Base-by-base conservation (phyloP, 768 basidiomycete species). In the Mycena maculata region DNA sequence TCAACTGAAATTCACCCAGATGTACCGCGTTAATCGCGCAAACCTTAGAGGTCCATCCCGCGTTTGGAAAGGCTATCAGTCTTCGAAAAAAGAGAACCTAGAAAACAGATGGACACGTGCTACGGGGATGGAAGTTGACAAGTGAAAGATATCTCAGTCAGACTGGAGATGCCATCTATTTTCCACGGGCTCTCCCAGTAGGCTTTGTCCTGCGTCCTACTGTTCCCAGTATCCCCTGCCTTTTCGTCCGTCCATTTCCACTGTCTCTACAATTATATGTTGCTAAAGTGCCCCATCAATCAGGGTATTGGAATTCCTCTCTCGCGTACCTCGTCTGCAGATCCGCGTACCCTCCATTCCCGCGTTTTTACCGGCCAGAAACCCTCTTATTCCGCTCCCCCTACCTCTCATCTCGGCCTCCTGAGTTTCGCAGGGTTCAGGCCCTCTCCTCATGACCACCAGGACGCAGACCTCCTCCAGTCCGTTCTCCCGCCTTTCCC, bases 381-480 rank as follows among this genome's bases (percentile, higher is more conserved):
- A 27, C n/a, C 31, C 45, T 45, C 41, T 33, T 38, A 30, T 53
- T 36, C 15, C 28, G 22, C 25, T 22, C 41, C 55, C 23, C 42
- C 48, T 65, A 18, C 61, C 41, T 25, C 33, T 61, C 47, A n/a
- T 52, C 44, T 33, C 49, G 61, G 45, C 41, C 65, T 63, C 69
- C 69, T 71, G 65, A 61, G 53, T 63, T 6, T 42, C 33, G 20
- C 27, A 16, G 55, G 54, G 42, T 63, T 50, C 20, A 12, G 56
- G 36, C 15, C 20, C 28, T 39, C 30, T 22, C 38, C 20, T 36
- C 54, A 71, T 71, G 69, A 55, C 65, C 62, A 64, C 69, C 13
- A 27, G 65, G 58, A 67, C 65, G 9, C 69, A 71, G 52, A 63
- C 65, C 48, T 69, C 67, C 20, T 42, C 68, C 64, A 45, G 65